phyloP scores from a whole-genome alignment of 164 flowering plant species.

The Magnolia kwangsiensis region DNA sequence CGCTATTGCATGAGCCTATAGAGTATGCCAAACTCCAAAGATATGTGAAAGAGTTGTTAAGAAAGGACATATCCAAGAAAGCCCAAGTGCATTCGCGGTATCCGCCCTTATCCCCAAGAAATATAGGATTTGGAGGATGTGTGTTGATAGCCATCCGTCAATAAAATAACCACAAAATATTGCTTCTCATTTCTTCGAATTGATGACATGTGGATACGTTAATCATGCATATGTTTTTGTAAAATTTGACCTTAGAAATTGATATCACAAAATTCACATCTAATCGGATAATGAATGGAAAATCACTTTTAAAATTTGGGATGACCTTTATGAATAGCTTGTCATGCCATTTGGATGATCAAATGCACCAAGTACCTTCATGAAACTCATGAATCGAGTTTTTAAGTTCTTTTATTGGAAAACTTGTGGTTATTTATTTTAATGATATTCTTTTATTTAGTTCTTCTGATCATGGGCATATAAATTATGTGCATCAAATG shows the following conservation, averaged over 20 bases:
- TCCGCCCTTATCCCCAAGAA: slow-evolving; percentile 1
- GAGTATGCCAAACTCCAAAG: not conserved
- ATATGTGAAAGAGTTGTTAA: not conserved
- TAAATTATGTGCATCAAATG: not conserved
- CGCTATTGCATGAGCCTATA: not conserved
- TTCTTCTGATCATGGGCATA: not conserved
- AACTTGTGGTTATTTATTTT: slow-evolving; percentile 1
- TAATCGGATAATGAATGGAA: not conserved
- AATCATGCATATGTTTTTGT: not conserved
- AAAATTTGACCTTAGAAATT: not conserved
- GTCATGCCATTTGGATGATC: not conserved
- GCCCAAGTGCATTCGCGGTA: not conserved
- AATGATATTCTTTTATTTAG: not conserved
- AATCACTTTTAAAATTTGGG: not conserved
- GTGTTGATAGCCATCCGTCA: not conserved
- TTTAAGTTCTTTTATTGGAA: too few species aligned
- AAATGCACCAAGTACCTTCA: not conserved
- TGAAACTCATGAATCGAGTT: not conserved
- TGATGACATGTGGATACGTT: not conserved
- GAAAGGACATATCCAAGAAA: not conserved
- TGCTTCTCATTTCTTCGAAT: not conserved
- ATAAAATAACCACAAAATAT: not conserved
- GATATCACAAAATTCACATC: not conserved
- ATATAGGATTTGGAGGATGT: not conserved
- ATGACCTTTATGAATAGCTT: not conserved